Evolutionary conservation across 192 early-diverging fungal species (phyloP).

Genomic region (Polychytrium aggregatum): DNA sequence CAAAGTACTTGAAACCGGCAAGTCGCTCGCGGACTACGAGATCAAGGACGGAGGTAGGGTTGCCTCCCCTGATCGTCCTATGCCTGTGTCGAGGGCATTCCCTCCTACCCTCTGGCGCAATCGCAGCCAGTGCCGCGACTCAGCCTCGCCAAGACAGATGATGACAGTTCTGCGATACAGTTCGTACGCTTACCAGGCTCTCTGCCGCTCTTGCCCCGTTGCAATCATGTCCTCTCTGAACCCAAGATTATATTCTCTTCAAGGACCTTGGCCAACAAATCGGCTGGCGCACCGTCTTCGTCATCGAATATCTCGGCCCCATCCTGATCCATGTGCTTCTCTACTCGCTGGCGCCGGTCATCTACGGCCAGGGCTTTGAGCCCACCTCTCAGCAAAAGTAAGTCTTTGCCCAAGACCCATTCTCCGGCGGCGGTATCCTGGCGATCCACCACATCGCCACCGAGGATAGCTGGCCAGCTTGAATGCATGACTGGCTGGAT

Average conservation of each 20-base stretch:
- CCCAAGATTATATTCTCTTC: constrained; percentile 14
- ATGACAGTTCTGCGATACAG: too few species aligned
- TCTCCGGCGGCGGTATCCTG: too few species aligned
- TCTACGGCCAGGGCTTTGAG: constrained; percentile 59
- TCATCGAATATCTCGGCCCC: constrained; percentile 89
- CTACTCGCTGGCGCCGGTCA: constrained; percentile 56
- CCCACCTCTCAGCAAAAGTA: too few species aligned
- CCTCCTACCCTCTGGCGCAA: too few species aligned
- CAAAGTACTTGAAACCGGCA: constrained; percentile 41
- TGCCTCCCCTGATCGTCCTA: constrained; percentile 3
- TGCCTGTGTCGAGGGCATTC: not conserved
- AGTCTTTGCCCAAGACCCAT: too few species aligned
- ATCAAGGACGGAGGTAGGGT: constrained; percentile 54
- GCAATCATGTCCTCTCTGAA: too few species aligned
- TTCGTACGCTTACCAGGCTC: too few species aligned
- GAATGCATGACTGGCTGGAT: not conserved
- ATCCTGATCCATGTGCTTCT: constrained; percentile 76
- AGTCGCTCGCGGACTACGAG: constrained; percentile 44
- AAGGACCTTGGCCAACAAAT: constrained; percentile 50
- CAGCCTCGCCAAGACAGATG: too few species aligned
- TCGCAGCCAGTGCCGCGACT: too few species aligned
- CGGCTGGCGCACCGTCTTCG: constrained; percentile 86
- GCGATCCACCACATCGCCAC: constrained; percentile 53
- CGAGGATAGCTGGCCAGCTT: not conserved
- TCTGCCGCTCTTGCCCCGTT: too few species aligned